Percentiles rank a stretch among this genome's conserved stretches.
phyloP scores from a whole-genome alignment of 495 filamentous ascomycete genomes.

The Hyaloscypha hepaticicola region DNA sequence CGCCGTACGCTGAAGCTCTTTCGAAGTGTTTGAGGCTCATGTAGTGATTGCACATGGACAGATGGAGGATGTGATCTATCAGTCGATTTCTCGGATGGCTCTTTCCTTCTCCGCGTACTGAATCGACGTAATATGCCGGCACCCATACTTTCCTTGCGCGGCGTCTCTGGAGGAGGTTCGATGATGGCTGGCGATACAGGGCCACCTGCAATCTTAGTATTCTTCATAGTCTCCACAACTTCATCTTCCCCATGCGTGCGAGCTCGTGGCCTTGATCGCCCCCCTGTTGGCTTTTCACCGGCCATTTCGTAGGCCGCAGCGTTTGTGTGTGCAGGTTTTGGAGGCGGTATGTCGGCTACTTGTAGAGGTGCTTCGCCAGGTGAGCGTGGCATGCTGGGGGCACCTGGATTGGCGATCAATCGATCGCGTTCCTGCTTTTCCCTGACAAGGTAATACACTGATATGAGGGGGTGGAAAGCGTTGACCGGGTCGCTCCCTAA shows the following conservation, averaged over 20 bases:
- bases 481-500: slow-evolving; percentile 87
- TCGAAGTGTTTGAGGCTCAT: slow-evolving; percentile 60
- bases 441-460: slow-evolving; percentile 92
- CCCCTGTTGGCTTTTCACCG: slow-evolving; percentile 75
- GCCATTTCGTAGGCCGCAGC: slow-evolving; percentile 74
- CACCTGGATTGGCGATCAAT: slow-evolving; percentile 60
- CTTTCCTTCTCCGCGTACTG: slow-evolving; percentile 74
- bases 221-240: slow-evolving; percentile 71
- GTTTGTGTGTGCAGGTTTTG: slow-evolving; percentile 91
- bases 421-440: slow-evolving; percentile 90
- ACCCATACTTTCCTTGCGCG: slow-evolving; percentile 84
- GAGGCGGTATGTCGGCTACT: slow-evolving; percentile 68
- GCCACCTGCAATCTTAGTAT: slow-evolving; percentile 57
- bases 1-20: slow-evolving; percentile 83
- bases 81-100: slow-evolving; percentile 54
- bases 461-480: slow-evolving; percentile 88
- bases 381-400: slow-evolving; percentile 52
- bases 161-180: slow-evolving; percentile 58
- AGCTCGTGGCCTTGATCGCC: slow-evolving; percentile 78
- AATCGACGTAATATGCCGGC: slow-evolving; percentile 85
- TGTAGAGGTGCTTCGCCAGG: slow-evolving; percentile 61
- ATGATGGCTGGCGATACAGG: slow-evolving; percentile 56
- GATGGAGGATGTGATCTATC: slow-evolving; percentile 64
- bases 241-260: slow-evolving; percentile 97
- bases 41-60: slow-evolving; percentile 70